Conservation (phyloP, 1,284 basidiomycete species). For the Coniferiporia weirii region DNA sequence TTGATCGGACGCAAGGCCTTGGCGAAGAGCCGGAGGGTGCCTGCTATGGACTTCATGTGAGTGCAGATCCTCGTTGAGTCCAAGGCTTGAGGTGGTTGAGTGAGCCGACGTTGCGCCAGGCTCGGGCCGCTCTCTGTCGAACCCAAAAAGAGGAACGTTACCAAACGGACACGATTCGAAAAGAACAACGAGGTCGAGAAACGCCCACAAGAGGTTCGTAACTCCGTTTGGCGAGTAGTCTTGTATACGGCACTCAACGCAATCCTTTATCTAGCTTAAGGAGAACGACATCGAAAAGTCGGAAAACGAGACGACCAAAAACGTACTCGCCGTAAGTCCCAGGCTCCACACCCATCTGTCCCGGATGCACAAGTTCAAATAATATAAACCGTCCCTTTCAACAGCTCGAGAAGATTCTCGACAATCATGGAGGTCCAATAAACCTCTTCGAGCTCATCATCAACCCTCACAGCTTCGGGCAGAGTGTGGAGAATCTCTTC, state of each 20-base stretch:
- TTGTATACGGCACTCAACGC: not conserved
- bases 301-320: conserved; percentile 79
- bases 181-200: conserved; percentile 64
- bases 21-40: conserved; percentile 68
- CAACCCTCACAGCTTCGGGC: conserved; percentile 83
- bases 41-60: conserved; percentile 77
- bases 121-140: conserved; percentile 74
- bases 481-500: conserved; percentile 92
- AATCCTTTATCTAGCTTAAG: conserved; percentile 33
- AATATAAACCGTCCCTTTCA: not conserved
- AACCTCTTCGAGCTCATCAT: conserved; percentile 83
- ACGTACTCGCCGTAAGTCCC: conserved; percentile 54
- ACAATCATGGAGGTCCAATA: conserved; percentile 41
- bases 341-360: not conserved
- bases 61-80: too few relatives aligned
- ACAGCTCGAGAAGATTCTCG: conserved; percentile 54
- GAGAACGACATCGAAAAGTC: conserved; percentile 74
- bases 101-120: conserved; percentile 45
- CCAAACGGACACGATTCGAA: conserved; percentile 64
- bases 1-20: conserved; percentile 69
- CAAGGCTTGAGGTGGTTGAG: too few relatives aligned
- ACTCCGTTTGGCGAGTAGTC: not conserved
- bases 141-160: conserved; percentile 58
- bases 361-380: not conserved
- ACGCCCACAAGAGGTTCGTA: conserved; percentile 57